phyloP scores from a whole-genome alignment of 805 yeast genomes.

The Metschnikowia peoriensis region DNA sequence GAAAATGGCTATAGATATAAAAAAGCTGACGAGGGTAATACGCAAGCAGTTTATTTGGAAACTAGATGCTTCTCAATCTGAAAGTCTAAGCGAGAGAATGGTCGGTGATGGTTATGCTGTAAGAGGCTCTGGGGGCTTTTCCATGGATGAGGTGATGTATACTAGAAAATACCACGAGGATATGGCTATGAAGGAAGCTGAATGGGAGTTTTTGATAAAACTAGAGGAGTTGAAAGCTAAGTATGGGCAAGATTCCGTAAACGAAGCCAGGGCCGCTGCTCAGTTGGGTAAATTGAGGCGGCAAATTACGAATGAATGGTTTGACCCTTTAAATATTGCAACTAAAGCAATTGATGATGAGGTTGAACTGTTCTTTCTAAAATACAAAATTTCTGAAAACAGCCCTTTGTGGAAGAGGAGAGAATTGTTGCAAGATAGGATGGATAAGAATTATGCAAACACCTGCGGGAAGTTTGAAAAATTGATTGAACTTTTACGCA shows the following conservation, averaged over 20 bases:
- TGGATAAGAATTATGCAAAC: conserved; percentile 18
- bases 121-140: conserved; percentile 27
- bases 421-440: conserved; percentile 13
- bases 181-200: conserved; percentile 30
- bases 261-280: conserved; percentile 9
- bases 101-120: conserved; percentile 33
- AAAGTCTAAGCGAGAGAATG: conserved; percentile 4
- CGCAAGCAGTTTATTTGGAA: conserved; percentile 30
- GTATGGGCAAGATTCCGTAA: conserved; percentile 2
- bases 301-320: conserved; percentile 15
- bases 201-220: conserved; percentile 33
- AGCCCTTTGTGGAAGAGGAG: conserved; percentile 15
- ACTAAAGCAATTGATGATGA: conserved; percentile 14
- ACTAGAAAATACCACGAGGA: conserved; percentile 28
- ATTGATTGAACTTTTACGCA: conserved; percentile 16
- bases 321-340: conserved; percentile 11
- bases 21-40: conserved; percentile 24
- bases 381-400: conserved; percentile 14
- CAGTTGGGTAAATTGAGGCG: conserved; percentile 3
- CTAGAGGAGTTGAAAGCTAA: conserved; percentile 8
- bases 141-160: conserved; percentile 27
- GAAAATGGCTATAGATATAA: conserved; percentile 32
- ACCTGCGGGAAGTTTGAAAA: conserved; percentile 13
- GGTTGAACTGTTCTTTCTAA: conserved; percentile 11
- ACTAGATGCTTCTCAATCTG: background rate